A percentile compares a stretch with the other conserved stretches of the same genome.
These are phyloP conservation scores for Diaporthe amygdali DNA, from an alignment of 2,329 filamentous ascomycete genomes.

Conservation along the genomic window DNA sequence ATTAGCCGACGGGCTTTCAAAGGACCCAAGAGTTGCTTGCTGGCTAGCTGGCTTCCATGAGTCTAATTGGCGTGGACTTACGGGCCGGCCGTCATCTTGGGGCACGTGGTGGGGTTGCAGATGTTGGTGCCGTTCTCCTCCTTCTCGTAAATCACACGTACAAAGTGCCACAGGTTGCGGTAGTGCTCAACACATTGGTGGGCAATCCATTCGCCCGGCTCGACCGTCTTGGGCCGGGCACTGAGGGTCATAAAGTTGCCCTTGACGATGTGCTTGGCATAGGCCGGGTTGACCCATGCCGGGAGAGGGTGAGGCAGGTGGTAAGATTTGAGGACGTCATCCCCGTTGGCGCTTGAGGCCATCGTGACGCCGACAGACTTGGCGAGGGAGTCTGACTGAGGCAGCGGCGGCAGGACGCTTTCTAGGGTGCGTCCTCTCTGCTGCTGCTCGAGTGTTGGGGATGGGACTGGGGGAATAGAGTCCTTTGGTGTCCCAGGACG, in stretches of 20 bases:
- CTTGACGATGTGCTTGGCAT: conserved; percentile 81
- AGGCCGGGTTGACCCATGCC: conserved; percentile 69
- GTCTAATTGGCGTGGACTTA: conserved; percentile 49
- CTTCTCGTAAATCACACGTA: conserved; percentile 78
- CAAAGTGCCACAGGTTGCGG: conserved; percentile 79
- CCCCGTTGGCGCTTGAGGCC: conserved; percentile 34
- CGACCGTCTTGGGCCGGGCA: conserved; percentile 81
- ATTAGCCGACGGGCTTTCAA: not conserved
- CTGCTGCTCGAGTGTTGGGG: conserved; percentile 4
- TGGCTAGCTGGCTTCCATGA: not conserved
- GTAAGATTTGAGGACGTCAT: conserved; percentile 35
- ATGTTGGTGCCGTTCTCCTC: conserved; percentile 73
- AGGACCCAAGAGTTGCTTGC: conserved; percentile 7
- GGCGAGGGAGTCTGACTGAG: conserved; percentile 32
- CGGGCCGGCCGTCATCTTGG: conserved; percentile 85
- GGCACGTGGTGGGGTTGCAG: conserved; percentile 79
- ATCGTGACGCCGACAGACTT: conserved; percentile 30
- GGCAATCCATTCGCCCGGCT: conserved; percentile 85
- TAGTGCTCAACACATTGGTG: conserved; percentile 90
- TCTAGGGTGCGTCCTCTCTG: conserved; percentile 22
- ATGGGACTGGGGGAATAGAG: conserved; percentile 12
- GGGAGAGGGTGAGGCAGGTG: conserved; percentile 50
- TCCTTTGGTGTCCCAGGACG: conserved; percentile 18
- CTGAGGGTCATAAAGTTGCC: conserved; percentile 91
- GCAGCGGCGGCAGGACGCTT: conserved; percentile 30